Base-by-base conservation (phyloP, 2,329 filamentous ascomycete species). In the Xenoacremonium recifei region DNA sequence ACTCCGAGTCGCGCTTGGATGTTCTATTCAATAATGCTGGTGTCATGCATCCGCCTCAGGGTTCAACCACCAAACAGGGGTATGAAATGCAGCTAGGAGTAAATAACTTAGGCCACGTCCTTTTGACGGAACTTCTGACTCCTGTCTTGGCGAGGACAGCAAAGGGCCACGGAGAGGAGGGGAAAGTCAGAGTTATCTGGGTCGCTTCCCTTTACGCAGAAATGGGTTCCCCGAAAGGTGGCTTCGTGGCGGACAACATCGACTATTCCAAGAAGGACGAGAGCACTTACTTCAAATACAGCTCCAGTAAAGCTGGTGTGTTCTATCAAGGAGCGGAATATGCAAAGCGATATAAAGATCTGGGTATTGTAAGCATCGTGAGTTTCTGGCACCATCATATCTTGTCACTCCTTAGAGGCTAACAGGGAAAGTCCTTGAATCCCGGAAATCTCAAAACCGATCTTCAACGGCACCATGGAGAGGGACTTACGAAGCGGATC, bases 1-100 rank as follows among this genome's bases (percentile, higher is more conserved):
- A 44, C 19, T 47, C 39, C 11, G 57, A 59, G 38, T 31, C 39
- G 10, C 53, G 51, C 21, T 51, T 71, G 4, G 61, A 70, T 42
- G 55, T 68, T 4, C 48, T 71, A 27, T 60, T 64, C 47, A 64
- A 70, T 44, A 71, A 71, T 51, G 68, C 68, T 2, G 68, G 59
- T 6, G 52, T 69, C 10, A 9, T 11, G 33, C 12, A 9, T 17
- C 17, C n/a, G 7, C 6, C 6, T 17, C 15, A 20, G 6, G 18
- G 27, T 13, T n/a, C n/a, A n/a, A 50, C 38, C 23, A 42, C 50
- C 1, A 29, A 27, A 6, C 53, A 56, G 35, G 51, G 49, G 3
- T 46, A 51, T 25, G 66, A 68, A 48, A 53, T 65, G n/a, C 63
- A 68, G 45, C 58, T 69, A 17, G 65, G 63, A n/a, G 58, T 60